phyloP scores from a whole-genome alignment of 164 flowering plant genomes.

The Annona cherimola region DNA sequence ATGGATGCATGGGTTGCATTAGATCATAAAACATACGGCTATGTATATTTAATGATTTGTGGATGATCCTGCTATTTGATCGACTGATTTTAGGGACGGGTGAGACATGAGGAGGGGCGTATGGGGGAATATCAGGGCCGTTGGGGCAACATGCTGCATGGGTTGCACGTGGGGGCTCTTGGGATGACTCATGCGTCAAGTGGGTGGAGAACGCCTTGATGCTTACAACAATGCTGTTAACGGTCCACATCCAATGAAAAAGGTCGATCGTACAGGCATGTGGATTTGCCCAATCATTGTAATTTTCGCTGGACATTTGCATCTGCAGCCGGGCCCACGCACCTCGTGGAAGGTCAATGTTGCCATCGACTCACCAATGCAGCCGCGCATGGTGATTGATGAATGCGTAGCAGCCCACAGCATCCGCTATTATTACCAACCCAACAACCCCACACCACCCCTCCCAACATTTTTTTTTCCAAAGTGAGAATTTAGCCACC shows the following conservation, averaged over 20 bases:
- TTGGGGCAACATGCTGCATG: background rate
- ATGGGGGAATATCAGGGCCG: background rate
- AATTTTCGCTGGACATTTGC: background rate
- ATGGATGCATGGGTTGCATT: no score
- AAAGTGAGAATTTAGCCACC: no score
- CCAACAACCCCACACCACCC: no score
- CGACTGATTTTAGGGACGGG: background rate
- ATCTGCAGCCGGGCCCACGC: background rate
- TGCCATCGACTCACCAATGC: background rate
- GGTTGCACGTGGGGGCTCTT: background rate
- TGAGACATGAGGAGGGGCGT: background rate
- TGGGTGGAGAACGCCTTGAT: background rate
- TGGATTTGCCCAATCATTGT: background rate
- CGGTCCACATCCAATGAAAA: background rate
- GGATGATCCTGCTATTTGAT: no score
- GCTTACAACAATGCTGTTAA: background rate
- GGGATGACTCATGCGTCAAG: background rate
- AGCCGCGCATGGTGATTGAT: background rate
- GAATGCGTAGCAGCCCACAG: no score
- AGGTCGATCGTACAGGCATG: background rate
- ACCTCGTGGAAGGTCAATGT: background rate
- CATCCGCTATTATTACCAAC: no score
- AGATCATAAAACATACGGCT: no score
- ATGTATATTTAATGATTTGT: no score
- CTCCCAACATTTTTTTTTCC: no score